Base-by-base conservation (phyloP, 257 asterid species). In the Plectranthus barbatus region DNA sequence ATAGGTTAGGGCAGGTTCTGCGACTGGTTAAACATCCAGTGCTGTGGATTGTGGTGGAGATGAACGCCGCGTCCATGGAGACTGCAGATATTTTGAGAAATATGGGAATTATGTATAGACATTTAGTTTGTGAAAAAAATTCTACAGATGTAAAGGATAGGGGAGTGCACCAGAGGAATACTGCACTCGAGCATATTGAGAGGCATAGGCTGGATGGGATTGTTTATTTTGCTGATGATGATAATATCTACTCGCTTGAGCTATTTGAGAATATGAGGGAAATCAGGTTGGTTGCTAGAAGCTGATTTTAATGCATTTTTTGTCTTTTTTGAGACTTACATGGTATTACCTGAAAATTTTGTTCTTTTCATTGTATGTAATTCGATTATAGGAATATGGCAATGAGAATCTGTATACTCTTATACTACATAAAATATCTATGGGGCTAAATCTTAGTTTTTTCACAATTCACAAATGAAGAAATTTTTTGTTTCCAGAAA, bases 41-140 rank as follows among this genome's bases (percentile, higher is more conserved):
- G 37, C 48, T 90, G 87, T 93, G 99, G 99, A 84, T 93, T 78
- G 92, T 90, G 66, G 96, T 93, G 72, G 99, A 93, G 83, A 81
- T 85, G 87, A 80, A 79, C 66, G 75, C 63, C 2, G 95, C 90
- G 0, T 82, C 97, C 19, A n/a, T 62, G 74, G 97, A 87, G 75
- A 90, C 97, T 24, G 87, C 95, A 0, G 87, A 84, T 44, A 77
- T 90, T 26, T 72, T 93, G 86, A 85, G 96, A 76, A 84, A 80
- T 52, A 87, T 80, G 55, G 95, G 92, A 11, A 75, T 90, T 55
- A 67, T 87, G 92, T 84, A 90, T 53, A 74, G 97, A 67, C 96
- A 93, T 80, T 68, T 90, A 79, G 94, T 90, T 36, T 82, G 92
- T 55, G 60, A 26, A 52, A 81, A 70, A 74, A 93, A 87, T 66